Evolutionary conservation across 169 alveolate species (phyloP).

Genomic region (Cryptosporidium parvum): DNA sequence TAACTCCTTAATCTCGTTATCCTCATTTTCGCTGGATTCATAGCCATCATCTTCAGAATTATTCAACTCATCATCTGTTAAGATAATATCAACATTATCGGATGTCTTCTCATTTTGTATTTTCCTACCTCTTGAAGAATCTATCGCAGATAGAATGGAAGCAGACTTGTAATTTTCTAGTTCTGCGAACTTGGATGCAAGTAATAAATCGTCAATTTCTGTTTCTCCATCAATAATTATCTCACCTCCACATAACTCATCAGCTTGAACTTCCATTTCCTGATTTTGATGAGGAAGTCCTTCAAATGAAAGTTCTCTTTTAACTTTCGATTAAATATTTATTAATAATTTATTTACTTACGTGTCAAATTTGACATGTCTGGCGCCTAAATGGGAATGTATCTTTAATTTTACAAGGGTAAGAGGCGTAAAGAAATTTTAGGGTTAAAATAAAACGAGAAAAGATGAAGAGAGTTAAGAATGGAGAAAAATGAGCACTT

Average conservation of each 20-base stretch:
- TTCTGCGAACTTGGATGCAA: slow-evolving; percentile 72
- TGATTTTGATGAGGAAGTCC: neutral
- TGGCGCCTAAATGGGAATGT: slow-evolving; percentile 18
- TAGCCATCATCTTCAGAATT: slow-evolving; percentile 19
- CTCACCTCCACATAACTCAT: slow-evolving; percentile 3
- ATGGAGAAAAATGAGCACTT: neutral
- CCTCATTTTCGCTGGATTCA: slow-evolving; percentile 31
- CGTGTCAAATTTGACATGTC: slow-evolving; percentile 23
- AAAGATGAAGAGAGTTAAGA: neutral
- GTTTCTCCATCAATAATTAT: slow-evolving; percentile 70
- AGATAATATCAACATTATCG: slow-evolving; percentile 2
- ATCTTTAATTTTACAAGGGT: neutral
- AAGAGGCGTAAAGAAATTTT: neutral
- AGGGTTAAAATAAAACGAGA: neutral
- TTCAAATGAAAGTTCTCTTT: neutral
- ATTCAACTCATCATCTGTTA: slow-evolving; percentile 36
- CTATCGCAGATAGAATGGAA: neutral
- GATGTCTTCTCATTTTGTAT: neutral
- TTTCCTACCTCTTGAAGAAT: neutral
- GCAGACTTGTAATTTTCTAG: slow-evolving; percentile 31
- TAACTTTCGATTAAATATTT: no score
- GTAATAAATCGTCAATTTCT: slow-evolving; percentile 52
- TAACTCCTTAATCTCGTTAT: slow-evolving; percentile 43
- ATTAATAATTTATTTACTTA: neutral
- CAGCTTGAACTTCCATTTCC: neutral